Percentiles rank a stretch among this genome's conserved stretches.
phyloP scores from a whole-genome alignment of 1,139 yeast species.

The Saccharomycopsis crataegensis region DNA sequence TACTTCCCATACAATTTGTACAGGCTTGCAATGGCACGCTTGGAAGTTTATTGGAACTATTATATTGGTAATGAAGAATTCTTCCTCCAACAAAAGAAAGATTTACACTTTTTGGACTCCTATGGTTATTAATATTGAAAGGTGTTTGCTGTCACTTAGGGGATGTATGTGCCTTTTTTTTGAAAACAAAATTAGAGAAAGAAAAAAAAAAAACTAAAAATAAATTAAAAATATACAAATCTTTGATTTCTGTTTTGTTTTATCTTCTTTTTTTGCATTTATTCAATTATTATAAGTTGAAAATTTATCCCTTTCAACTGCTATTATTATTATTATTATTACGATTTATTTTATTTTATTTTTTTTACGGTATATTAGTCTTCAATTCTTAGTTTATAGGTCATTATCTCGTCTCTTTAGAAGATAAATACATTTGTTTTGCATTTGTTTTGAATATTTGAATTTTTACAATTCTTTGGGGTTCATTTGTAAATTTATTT shows the following conservation, averaged over 20 bases:
- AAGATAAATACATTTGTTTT: no score
- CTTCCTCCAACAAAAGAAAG: constrained; percentile 8
- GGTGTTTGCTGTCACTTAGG: not conserved
- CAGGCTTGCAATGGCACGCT: constrained; percentile 40
- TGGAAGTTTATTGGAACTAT: constrained; percentile 60
- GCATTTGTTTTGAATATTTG: not conserved
- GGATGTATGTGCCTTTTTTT: no score
- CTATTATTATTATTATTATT: no score
- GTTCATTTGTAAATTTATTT: not conserved
- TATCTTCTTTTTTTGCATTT: not conserved
- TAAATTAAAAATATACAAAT: not conserved
- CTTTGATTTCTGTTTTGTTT: not conserved
- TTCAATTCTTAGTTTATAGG: no score
- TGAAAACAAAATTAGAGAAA: not conserved
- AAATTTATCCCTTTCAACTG: no score
- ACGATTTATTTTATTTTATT: no score
- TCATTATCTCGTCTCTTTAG: no score
- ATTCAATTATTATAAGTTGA: no score
- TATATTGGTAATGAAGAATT: constrained; percentile 47
- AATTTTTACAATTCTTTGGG: not conserved
- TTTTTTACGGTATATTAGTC: no score
- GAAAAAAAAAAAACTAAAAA: not conserved
- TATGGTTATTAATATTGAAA: not conserved
- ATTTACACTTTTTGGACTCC: not conserved
- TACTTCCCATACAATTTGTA: constrained; percentile 61